A percentile compares a stretch with the other conserved stretches of the same genome.
Conservation (phyloP, 768 basidiomycete species). For the Mycena haematopus region DNA sequence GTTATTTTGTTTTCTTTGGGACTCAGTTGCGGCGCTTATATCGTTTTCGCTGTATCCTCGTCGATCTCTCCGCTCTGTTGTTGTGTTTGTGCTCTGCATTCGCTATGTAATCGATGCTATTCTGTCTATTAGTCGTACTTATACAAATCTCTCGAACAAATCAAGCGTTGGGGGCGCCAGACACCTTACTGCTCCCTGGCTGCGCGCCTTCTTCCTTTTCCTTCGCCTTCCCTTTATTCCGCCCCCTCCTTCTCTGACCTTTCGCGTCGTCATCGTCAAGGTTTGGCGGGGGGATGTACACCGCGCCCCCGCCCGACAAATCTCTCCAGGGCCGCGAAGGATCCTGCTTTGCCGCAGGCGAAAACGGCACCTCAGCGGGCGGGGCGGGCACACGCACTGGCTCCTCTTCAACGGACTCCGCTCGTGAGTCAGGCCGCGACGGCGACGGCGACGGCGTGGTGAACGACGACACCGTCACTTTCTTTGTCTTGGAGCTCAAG, state of each 20-base stretch:
- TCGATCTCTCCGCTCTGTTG: background rate
- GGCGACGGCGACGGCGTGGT: conserved; percentile 40
- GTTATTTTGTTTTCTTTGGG: background rate
- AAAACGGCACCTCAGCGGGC: conserved; percentile 41
- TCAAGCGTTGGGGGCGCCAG: background rate
- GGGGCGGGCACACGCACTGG: conserved; percentile 49
- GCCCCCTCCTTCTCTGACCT: conserved; percentile 9
- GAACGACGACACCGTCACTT: conserved; percentile 61
- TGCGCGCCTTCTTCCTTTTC: background rate
- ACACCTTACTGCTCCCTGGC: background rate
- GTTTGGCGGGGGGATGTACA: conserved; percentile 44
- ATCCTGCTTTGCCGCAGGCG: conserved; percentile 36
- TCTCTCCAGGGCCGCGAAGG: conserved; percentile 52
- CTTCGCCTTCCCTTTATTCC: conserved; percentile 29
- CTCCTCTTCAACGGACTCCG: conserved; percentile 42
- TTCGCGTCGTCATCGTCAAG: conserved; percentile 13
- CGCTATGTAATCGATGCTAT: conserved; percentile 4
- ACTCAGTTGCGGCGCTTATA: too few relatives aligned
- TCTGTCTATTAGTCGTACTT: background rate
- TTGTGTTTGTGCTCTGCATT: conserved; percentile 7
- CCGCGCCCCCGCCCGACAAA: conserved; percentile 38
- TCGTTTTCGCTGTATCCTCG: conserved; percentile 2
- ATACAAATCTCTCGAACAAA: background rate
- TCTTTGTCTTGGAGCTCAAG: conserved; percentile 57
- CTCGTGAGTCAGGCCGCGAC: conserved; percentile 44